These are phyloP conservation scores for Salix udensis DNA, from an alignment of 345 rosid genomes.

Conservation along the genomic window DNA sequence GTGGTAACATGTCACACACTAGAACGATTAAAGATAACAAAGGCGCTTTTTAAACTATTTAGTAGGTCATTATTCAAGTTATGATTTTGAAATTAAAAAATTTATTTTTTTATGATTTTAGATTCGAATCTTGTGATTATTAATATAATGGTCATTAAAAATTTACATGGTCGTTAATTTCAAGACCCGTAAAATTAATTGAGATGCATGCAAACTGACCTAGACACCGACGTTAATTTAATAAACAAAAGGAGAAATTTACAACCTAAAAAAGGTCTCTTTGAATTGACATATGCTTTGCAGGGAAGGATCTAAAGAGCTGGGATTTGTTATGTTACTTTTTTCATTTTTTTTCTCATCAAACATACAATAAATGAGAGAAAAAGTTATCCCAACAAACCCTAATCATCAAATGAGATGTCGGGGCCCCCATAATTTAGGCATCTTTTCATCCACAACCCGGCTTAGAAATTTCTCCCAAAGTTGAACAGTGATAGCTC, in stretches of 20 bases:
- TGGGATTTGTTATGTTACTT: slow-evolving; percentile 21
- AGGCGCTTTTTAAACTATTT: not conserved
- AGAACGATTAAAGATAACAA: slow-evolving; percentile 35
- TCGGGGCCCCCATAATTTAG: slow-evolving; percentile 22
- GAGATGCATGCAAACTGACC: fast-evolving
- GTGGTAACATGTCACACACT: slow-evolving; percentile 44
- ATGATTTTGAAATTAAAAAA: no score
- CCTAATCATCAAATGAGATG: slow-evolving; percentile 41
- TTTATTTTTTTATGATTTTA: no score
- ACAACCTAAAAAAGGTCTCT: slow-evolving; percentile 21
- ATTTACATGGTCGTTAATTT: no score
- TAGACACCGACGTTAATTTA: fast-evolving
- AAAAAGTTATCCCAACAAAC: slow-evolving; percentile 36
- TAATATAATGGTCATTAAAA: no score
- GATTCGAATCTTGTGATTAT: no score
- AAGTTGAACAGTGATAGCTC: slow-evolving; percentile 39
- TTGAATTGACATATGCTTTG: slow-evolving; percentile 37
- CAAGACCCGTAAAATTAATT: fast-evolving
- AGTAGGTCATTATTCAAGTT: no score
- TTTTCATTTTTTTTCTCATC: not conserved
- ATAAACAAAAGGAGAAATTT: not conserved
- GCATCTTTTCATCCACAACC: slow-evolving; percentile 35
- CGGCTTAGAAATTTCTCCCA: slow-evolving; percentile 22
- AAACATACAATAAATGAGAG: slow-evolving; percentile 17
- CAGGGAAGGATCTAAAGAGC: slow-evolving; percentile 39